phyloP scores from a whole-genome alignment of 345 rosid genomes.

The Salix udensis region DNA sequence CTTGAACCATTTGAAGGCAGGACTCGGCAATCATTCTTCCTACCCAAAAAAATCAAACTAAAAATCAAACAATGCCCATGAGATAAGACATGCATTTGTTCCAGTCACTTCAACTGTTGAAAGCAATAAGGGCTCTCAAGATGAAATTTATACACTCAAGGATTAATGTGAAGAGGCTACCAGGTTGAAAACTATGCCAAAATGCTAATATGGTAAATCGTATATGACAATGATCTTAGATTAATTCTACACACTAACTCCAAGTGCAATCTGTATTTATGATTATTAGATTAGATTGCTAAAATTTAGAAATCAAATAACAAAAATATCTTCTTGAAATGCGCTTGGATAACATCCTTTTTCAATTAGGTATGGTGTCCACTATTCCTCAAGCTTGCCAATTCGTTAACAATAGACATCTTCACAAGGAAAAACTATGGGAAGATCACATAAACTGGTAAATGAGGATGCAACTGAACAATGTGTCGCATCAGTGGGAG shows the following conservation, averaged over 20 bases:
- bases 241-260: background rate
- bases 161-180: background rate
- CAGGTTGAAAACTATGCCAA: background rate
- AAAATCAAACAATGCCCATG: background rate
- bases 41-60: slow-evolving; percentile 14
- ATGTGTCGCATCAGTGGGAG: too few relatives aligned
- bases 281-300: too few relatives aligned
- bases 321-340: background rate
- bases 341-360: background rate
- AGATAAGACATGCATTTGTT: background rate
- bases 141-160: background rate
- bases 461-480: background rate
- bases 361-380: background rate
- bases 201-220: background rate
- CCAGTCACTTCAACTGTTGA: background rate
- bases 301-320: too few relatives aligned
- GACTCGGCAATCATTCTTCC: slow-evolving; percentile 37
- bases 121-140: background rate
- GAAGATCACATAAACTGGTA: background rate
- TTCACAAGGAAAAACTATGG: too few relatives aligned
- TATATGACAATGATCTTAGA: background rate
- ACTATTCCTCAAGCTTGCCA: too few relatives aligned
- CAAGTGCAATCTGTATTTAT: too few relatives aligned
- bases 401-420: too few relatives aligned
- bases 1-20: slow-evolving; percentile 28